Evolutionary conservation across 1,284 basidiomycete species (phyloP).

Genomic region (Austroboletus niveus): DNA sequence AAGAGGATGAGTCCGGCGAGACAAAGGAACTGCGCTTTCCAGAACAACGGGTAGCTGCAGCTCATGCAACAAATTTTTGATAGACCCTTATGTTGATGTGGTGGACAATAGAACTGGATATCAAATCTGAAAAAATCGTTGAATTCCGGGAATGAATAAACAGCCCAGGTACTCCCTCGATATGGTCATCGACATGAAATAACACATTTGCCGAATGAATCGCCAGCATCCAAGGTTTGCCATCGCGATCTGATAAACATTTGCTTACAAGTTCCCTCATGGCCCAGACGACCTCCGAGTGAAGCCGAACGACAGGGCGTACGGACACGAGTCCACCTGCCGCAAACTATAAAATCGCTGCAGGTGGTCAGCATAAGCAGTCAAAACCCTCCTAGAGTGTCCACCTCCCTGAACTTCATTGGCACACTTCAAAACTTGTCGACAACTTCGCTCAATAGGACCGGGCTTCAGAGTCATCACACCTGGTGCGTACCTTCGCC

Average conservation of each 20-base stretch:
- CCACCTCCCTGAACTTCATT: conserved; percentile 7
- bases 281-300: conserved; percentile 85
- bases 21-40: conserved; percentile 12
- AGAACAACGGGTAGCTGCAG: conserved; percentile 8
- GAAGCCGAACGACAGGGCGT: conserved; percentile 40
- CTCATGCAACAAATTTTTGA: conserved; percentile 9
- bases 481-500: conserved; percentile 18
- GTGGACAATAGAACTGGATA: conserved; percentile 15
- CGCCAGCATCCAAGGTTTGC: conserved; percentile 17
- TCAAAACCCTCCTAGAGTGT: conserved; percentile 3
- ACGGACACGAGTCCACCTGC: conserved; percentile 17
- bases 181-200: conserved; percentile 29
- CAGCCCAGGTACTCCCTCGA: conserved; percentile 24
- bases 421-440: neutral
- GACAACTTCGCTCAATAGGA: neutral
- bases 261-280: conserved; percentile 45
- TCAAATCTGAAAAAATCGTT: conserved; percentile 24
- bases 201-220: conserved; percentile 25
- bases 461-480: neutral
- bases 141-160: conserved; percentile 27
- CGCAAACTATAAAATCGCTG: conserved; percentile 26
- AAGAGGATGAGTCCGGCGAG: conserved; percentile 5
- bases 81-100: conserved; percentile 9
- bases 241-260: conserved; percentile 31
- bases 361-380: conserved; percentile 12